These are phyloP conservation scores for Carex arenaria DNA, from an alignment of 202 grass and related monocot genomes.

Conservation along the genomic window DNA sequence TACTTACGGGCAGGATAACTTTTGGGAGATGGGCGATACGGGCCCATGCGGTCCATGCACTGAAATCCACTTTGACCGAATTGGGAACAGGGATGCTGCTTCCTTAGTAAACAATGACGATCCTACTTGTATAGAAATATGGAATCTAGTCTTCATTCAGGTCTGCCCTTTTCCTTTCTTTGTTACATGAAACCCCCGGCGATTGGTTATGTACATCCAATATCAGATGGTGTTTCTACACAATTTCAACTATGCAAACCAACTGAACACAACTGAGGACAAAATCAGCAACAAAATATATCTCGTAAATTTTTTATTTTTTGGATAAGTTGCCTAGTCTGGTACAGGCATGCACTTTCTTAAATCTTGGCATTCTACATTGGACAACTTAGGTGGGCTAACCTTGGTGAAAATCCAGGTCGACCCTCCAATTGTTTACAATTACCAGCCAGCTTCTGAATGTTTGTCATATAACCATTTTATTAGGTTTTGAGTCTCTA, in stretches of 20 bases:
- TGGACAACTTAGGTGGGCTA: neutral
- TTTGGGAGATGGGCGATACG: constrained; percentile 99
- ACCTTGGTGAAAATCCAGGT: neutral
- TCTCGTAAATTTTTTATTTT: neutral
- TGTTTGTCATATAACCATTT: neutral
- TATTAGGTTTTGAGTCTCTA: neutral
- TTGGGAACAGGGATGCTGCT: constrained; percentile 81
- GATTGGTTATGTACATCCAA: neutral
- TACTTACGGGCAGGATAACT: constrained; percentile 84
- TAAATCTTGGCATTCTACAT: neutral
- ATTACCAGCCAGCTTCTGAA: neutral
- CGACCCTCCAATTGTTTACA: neutral
- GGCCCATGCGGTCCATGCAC: constrained; percentile 98
- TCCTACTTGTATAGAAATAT: constrained; percentile 94
- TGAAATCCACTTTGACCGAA: constrained; percentile 93
- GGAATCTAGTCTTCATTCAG: constrained; percentile 99
- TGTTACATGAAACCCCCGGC: neutral
- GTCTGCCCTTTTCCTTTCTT: constrained; percentile 18
- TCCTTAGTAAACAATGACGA: constrained; percentile 94
- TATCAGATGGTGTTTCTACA: neutral
- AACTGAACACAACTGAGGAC: neutral
- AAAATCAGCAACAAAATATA: neutral
- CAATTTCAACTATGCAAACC: neutral
- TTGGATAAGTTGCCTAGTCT: neutral
- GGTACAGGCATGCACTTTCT: neutral